Evolutionary conservation across 768 basidiomycete genomes (phyloP).

Genomic region (Coprinopsis sp.): DNA sequence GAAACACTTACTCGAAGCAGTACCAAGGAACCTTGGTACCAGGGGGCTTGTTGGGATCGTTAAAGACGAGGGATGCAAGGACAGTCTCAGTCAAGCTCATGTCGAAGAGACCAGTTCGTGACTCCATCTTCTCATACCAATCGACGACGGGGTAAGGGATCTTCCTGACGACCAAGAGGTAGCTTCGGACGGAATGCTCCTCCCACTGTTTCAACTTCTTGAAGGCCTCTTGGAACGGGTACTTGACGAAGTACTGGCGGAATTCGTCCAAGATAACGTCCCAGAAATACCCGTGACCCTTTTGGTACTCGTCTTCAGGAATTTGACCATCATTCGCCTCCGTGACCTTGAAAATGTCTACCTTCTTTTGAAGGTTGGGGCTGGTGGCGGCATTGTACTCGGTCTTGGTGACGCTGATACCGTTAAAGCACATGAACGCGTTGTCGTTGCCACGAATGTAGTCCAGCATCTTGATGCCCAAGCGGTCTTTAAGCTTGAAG

Average conservation of each 20-base stretch:
- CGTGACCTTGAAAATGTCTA: constrained; percentile 2
- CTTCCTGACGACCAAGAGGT: constrained; percentile 8
- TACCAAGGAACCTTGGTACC: constrained; percentile 12
- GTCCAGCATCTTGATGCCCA: constrained; percentile 1
- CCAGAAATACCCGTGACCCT: constrained; percentile 2
- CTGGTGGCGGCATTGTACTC: constrained; percentile 10
- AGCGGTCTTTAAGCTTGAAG: constrained; percentile 8
- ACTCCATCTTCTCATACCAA: constrained; percentile 17
- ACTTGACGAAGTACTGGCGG: constrained; percentile 10
- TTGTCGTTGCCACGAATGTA: constrained; percentile 7
- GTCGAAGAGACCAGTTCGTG: constrained; percentile 15
- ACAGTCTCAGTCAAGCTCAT: constrained; percentile 16
- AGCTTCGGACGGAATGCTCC: constrained; percentile 11
- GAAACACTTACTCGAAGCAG: constrained; percentile 15
- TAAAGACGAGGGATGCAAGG: constrained; percentile 14
- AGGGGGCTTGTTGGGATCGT: neutral
- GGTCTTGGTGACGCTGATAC: constrained; percentile 8
- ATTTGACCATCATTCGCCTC: neutral
- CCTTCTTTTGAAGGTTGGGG: too few species aligned
- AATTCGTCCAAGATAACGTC: constrained; percentile 3
- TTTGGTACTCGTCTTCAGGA: constrained; percentile 1
- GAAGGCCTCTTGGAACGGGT: constrained; percentile 13
- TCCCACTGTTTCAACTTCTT: constrained; percentile 10
- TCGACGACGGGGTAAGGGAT: constrained; percentile 10
- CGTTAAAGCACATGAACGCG: constrained; percentile 22